Conservation (phyloP, 176 grass and related monocot genomes). For the Neostapfia colusana region DNA sequence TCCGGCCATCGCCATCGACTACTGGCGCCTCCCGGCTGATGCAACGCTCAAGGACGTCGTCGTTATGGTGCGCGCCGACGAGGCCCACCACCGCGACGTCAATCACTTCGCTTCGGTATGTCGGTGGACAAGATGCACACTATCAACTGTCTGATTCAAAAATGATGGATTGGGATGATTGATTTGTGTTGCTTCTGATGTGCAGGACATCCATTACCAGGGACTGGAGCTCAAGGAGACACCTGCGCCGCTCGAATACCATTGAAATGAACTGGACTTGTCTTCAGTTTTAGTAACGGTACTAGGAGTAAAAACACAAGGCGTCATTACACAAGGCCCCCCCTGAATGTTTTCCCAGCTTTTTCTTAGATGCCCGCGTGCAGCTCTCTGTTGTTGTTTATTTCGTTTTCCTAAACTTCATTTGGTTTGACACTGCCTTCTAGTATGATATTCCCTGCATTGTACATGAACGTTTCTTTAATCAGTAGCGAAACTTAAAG, state of each 20-base stretch:
- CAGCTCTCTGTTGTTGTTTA: too few species aligned
- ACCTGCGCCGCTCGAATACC: constrained; percentile 70
- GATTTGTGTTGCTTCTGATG: constrained; percentile 21
- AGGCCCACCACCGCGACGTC: constrained; percentile 85
- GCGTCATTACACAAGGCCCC: too few species aligned
- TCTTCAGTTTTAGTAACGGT: too few species aligned
- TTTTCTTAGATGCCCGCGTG: too few species aligned
- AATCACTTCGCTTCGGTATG: constrained; percentile 82
- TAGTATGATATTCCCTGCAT: too few species aligned
- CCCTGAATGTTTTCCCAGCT: too few species aligned
- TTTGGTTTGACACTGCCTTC: too few species aligned
- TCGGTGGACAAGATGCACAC: neutral
- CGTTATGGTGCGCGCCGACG: constrained; percentile 59
- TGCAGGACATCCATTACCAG: constrained; percentile 74
- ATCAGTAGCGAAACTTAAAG: too few species aligned
- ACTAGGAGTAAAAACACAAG: too few species aligned
- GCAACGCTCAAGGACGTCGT: constrained; percentile 75
- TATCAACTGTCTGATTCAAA: neutral
- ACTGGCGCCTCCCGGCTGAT: constrained; percentile 64
- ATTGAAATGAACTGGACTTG: constrained; percentile 27
- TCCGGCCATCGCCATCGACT: constrained; percentile 75
- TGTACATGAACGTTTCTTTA: too few species aligned
- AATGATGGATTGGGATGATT: neutral
- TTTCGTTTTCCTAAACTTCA: too few species aligned
- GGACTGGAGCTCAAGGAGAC: constrained; percentile 64